These are phyloP conservation scores for Aspergillus taichungensis DNA, from an alignment of 495 filamentous ascomycete species.

Conservation along the genomic window DNA sequence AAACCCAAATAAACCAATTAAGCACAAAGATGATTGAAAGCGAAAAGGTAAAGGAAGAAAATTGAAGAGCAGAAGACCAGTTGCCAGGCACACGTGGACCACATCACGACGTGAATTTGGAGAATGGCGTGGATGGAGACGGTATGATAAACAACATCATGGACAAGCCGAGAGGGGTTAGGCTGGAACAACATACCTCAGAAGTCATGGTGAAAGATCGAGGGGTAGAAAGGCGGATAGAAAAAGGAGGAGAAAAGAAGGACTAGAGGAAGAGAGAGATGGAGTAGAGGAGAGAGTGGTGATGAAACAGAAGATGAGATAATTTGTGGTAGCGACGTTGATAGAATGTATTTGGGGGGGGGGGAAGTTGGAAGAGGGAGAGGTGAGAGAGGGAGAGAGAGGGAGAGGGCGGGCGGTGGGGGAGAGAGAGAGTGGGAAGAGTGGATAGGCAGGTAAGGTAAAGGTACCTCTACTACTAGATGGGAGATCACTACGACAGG, in stretches of 20 bases:
- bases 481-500: slow-evolving; percentile 11
- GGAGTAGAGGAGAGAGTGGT: slow-evolving; percentile 5
- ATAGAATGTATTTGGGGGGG: slow-evolving; percentile 1
- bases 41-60: slow-evolving; percentile 5
- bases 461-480: slow-evolving; percentile 2
- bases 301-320: too few relatives aligned
- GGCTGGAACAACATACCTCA: slow-evolving; percentile 38
- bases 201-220: slow-evolving; percentile 31
- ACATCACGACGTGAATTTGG: too few relatives aligned
- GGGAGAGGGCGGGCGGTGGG: slow-evolving; percentile 13
- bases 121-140: too few relatives aligned
- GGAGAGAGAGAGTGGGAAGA: slow-evolving; percentile 1
- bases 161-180: slow-evolving; percentile 26
- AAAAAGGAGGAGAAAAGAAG: slow-evolving; percentile 21
- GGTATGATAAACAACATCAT: neutral
- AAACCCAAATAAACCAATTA: neutral
- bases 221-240: slow-evolving; percentile 8
- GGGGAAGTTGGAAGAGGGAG: neutral
- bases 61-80: neutral
- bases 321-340: too few relatives aligned
- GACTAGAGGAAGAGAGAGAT: neutral
- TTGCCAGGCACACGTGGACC: too few relatives aligned
- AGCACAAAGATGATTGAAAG: slow-evolving; percentile 14
- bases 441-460: slow-evolving; percentile 3
- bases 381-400: slow-evolving; percentile 12